Base-by-base conservation (phyloP, 2,329 filamentous ascomycete genomes). In the Thielaviopsis punctulata region DNA sequence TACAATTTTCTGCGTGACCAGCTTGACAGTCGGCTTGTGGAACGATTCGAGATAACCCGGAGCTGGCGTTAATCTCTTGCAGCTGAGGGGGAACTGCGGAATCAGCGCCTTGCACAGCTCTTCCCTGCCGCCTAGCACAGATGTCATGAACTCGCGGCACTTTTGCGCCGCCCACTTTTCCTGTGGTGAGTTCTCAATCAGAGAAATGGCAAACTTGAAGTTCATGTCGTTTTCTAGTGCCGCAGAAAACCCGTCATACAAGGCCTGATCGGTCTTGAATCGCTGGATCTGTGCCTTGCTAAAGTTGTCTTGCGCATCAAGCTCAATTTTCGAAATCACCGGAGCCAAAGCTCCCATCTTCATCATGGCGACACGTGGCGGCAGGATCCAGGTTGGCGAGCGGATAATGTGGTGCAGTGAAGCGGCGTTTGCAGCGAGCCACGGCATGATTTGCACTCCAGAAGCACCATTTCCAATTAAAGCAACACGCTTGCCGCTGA, bases 1-100 rank as follows among this genome's bases (percentile, higher is more conserved):
- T 15, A 68, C 66, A 59, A 84, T 84, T 0, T 63, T 70, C 0
- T 70, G 71, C 30, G 69, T 69, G 58, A 82, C 76, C 57, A 76
- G 79, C 10, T 70, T 68, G 15, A 82, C 78, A 49, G 84, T 82
- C 7, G 73, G 69, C 55, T 76, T 69, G 0, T 71, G 69, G 23
- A 84, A 66, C 0, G 79, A 77, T 60, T 84, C 80, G 4, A 85
- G 70, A 58, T 84, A 84, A 0, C 79, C 80, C 0, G 79, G 79
- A 0, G 79, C 78, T 0, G 80, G 77, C 0, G 81, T 85, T 0
- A 82, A 64, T 1, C 81, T 72, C 10, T 80, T 72, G 57, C 80
- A 85, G 57, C 78, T 72, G 9, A 75, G 77, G 0, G 78, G 74
- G 57, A 80, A 84, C 55, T 78, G 72, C 9, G 49, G 49, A n/a